Evolutionary conservation across 805 yeast genomes (phyloP).

Genomic region (Metahyphopichia silvanorum): DNA sequence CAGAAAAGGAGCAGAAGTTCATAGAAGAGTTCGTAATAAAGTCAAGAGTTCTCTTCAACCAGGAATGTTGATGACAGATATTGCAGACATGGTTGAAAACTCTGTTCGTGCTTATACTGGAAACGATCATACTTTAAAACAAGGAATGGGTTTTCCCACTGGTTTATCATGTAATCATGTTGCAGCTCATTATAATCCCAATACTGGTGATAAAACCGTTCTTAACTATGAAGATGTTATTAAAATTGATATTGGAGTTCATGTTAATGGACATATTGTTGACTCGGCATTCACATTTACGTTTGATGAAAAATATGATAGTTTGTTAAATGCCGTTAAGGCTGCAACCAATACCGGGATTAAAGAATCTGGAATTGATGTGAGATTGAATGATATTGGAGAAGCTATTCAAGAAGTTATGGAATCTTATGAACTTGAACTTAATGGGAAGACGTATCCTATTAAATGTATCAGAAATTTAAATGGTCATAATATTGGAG

Average conservation of each 20-base stretch:
- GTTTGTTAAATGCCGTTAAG: constrained; percentile 75
- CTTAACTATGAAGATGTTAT: constrained; percentile 85
- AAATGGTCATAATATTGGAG: constrained; percentile 91
- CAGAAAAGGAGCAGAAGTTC: constrained; percentile 95
- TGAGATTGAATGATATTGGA: constrained; percentile 90
- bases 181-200: constrained; percentile 98
- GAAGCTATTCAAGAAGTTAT: constrained; percentile 94
- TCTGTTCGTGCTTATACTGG: constrained; percentile 72
- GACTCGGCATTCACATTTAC: constrained; percentile 95
- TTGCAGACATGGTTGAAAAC: constrained; percentile 87
- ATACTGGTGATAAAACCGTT: constrained; percentile 81
- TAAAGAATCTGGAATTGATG: constrained; percentile 92
- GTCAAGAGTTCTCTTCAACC: constrained; percentile 75
- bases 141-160: constrained; percentile 98
- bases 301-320: constrained; percentile 80
- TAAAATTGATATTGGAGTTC: constrained; percentile 97
- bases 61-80: constrained; percentile 87
- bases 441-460: constrained; percentile 81
- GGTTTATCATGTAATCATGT: constrained; percentile 90
- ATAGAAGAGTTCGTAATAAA: constrained; percentile 82
- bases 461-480: constrained; percentile 88
- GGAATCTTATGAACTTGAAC: constrained; percentile 93
- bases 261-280: constrained; percentile 88
- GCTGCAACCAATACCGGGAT: constrained; percentile 95
- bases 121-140: constrained; percentile 58